Evolutionary conservation across 2,329 filamentous ascomycete species (phyloP).

Genomic region (Colletotrichum lini): DNA sequence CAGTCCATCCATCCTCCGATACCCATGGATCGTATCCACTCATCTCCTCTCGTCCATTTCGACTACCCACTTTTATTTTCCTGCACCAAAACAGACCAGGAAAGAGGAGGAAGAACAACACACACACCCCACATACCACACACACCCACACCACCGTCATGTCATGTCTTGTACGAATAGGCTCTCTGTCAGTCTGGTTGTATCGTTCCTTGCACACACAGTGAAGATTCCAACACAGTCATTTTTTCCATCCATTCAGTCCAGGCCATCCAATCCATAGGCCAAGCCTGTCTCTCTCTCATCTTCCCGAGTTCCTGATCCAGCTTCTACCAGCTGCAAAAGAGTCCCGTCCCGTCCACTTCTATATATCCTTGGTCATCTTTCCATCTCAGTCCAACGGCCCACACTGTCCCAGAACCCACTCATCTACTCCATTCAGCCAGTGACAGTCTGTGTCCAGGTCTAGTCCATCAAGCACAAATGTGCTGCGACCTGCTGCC

Average conservation of each 20-base stretch:
- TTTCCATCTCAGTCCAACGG: slow-evolving; percentile 1
- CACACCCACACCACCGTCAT: background rate
- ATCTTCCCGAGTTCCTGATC: background rate
- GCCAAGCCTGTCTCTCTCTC: background rate
- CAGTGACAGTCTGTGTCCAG: slow-evolving; percentile 17
- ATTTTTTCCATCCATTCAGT: slow-evolving; percentile 4
- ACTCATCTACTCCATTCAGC: slow-evolving; percentile 11
- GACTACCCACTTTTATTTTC: slow-evolving; percentile 13
- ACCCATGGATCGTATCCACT: slow-evolving; percentile 4
- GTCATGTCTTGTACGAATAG: background rate
- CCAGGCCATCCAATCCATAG: background rate
- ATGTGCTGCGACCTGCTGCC: slow-evolving; percentile 15
- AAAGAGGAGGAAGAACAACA: background rate
- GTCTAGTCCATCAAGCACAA: slow-evolving; percentile 16
- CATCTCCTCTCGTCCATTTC: slow-evolving; percentile 7
- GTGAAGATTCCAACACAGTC: slow-evolving; percentile 8
- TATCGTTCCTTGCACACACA: slow-evolving; percentile 6
- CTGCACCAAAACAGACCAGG: background rate
- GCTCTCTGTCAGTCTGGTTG: background rate
- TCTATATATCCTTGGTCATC: slow-evolving; percentile 2
- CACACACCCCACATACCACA: too few relatives aligned
- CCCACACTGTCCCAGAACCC: slow-evolving; percentile 1
- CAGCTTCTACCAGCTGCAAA: slow-evolving; percentile 13
- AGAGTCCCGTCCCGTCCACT: slow-evolving; percentile 9
- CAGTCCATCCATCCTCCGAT: slow-evolving; percentile 31